Evolutionary conservation across 768 basidiomycete species (phyloP), one percentile per base, ranked within the genome.

Genomic region (Kwoniella dendrophila): DNA sequence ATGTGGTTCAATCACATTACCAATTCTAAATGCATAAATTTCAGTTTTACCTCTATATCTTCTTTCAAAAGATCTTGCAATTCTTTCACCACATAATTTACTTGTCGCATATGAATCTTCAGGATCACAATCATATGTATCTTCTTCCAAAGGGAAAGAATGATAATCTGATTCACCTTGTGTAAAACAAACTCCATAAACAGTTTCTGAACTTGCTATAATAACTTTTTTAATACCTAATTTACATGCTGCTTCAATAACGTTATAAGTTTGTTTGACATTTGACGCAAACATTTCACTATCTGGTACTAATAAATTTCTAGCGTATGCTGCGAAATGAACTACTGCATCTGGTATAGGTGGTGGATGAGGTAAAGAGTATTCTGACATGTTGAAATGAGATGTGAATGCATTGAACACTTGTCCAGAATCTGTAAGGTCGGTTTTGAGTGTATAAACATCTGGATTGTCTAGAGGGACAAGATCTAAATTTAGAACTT

Each of bases 401-500:
- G 71, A 63, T 11, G 74, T 65, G 36, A 75, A 63, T 34, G 74
- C 74, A 48, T 75, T 78, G 71, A 74, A 78, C 14, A 78, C 76
- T 50, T 78, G 76, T 4, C 76, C 76, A 12, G 66, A 68, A 26
- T 78, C 60, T 29, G 76, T 72, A 16, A 78, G 62, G 57, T 78
- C 76, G 47, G 64, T 67, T 55, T 75, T 78, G 52, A 78, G 67
- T 18, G 76, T 78, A 54, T 72, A 71, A 33, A 78, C 76, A 12
- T 55, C 38, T 20, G 70, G 70, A 47, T 78, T 56, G 59, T 62
- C 61, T 58, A 74, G 67, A 12, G 68, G 69, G 50, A 69, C 54
- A 14, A 78, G 67, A 60, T 78, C 76, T 43, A 78, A 72, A 57
- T 78, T 78, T 60, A 78, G 69, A 6, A 78, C 76, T 57, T 67